A percentile compares a stretch with the other conserved stretches of the same genome.
These are phyloP conservation scores for Aspergillus pseudoglaucus DNA, from an alignment of 2,329 filamentous ascomycete genomes.

Conservation along the genomic window DNA sequence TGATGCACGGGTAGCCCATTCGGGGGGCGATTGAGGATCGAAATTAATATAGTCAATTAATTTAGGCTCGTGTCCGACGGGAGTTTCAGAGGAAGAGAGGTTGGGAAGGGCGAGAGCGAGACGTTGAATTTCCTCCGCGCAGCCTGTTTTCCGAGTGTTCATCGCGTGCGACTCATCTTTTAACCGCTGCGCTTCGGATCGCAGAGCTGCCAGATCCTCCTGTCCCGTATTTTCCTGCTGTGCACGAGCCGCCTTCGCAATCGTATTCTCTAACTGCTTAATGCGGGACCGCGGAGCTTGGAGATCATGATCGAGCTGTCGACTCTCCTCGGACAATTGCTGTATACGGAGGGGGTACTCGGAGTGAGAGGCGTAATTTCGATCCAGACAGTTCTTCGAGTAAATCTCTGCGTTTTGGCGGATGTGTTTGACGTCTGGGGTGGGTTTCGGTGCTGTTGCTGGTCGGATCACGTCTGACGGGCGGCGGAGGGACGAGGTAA, in stretches of 20 bases:
- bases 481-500: slow-evolving; percentile 14
- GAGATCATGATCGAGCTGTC: slow-evolving; percentile 34
- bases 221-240: slow-evolving; percentile 10
- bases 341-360: slow-evolving; percentile 48
- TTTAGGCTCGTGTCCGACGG: slow-evolving; percentile 58
- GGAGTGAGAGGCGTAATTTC: slow-evolving; percentile 65
- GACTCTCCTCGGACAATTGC: slow-evolving; percentile 33
- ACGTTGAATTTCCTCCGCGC: slow-evolving; percentile 58
- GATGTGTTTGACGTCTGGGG: slow-evolving; percentile 82
- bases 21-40: slow-evolving; percentile 44
- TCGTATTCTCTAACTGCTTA: slow-evolving; percentile 38
- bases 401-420: slow-evolving; percentile 76
- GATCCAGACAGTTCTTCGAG: slow-evolving; percentile 72
- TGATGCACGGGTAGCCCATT: slow-evolving; percentile 18
- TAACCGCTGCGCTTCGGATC: slow-evolving; percentile 32
- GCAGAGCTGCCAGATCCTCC: slow-evolving; percentile 22
- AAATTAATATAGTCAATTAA: slow-evolving; percentile 75
- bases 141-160: slow-evolving; percentile 25
- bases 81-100: slow-evolving; percentile 70
- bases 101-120: slow-evolving; percentile 80
- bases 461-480: slow-evolving; percentile 44
- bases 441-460: slow-evolving; percentile 68
- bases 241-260: slow-evolving; percentile 28
- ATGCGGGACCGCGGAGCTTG: slow-evolving; percentile 36
- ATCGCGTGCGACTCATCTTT: slow-evolving; percentile 31